phyloP scores from a whole-genome alignment of 257 asterid genomes.

The Primulina eburnea region DNA sequence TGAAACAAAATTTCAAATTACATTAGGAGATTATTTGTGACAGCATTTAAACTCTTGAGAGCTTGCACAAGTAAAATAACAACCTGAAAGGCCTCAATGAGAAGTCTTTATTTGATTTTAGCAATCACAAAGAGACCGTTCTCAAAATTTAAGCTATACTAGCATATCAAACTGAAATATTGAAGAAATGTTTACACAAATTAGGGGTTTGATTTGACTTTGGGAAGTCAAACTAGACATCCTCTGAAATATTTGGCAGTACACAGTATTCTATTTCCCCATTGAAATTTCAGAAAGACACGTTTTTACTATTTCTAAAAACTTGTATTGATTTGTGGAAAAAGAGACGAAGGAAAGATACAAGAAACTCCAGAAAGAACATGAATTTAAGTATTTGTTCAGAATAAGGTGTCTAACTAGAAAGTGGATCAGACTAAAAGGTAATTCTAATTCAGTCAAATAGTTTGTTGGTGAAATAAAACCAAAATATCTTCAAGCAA shows the following conservation, averaged over 20 bases:
- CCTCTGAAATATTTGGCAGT: not conserved
- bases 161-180: too few relatives aligned
- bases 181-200: not conserved
- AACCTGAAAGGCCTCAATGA: not conserved
- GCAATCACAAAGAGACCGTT: too few relatives aligned
- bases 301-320: not conserved
- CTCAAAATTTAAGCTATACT: too few relatives aligned
- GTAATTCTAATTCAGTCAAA: too few relatives aligned
- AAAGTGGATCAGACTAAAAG: too few relatives aligned
- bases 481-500: too few relatives aligned
- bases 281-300: not conserved
- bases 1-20: not conserved
- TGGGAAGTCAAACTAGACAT: not conserved
- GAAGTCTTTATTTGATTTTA: not conserved
- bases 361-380: not conserved
- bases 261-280: not conserved
- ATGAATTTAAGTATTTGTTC: not conserved
- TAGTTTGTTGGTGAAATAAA: too few relatives aligned
- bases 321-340: not conserved
- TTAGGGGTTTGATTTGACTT: not conserved
- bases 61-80: not conserved
- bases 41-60: conserved; percentile 1
- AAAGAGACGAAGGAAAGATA: not conserved
- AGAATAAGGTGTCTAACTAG: too few relatives aligned
- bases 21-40: conserved; percentile 3